Percentiles rank a stretch among this genome's conserved stretches.
Evolutionary conservation across 352 stramenopile genomes (phyloP).

Genomic region (Phytophthora pisi): DNA sequence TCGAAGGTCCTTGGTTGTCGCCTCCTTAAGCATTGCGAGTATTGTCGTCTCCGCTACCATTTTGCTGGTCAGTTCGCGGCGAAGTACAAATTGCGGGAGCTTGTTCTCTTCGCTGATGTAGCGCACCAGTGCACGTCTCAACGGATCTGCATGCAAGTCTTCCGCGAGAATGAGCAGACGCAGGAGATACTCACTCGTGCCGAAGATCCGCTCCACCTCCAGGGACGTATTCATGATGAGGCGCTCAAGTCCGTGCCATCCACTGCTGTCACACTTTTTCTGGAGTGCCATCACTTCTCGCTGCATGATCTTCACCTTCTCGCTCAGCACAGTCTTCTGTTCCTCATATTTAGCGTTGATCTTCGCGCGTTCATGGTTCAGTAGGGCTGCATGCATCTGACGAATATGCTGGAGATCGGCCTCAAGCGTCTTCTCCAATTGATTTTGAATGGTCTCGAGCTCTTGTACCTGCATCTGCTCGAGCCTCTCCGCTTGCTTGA

Average conservation of each 20-base stretch:
- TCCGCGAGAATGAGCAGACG: slow-evolving; percentile 76
- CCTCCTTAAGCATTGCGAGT: slow-evolving; percentile 64
- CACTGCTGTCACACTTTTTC: slow-evolving; percentile 51
- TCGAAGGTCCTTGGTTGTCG: slow-evolving; percentile 52
- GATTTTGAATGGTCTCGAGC: slow-evolving; percentile 46
- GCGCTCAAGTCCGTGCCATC: slow-evolving; percentile 63
- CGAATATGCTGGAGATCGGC: slow-evolving; percentile 69
- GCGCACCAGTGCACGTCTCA: slow-evolving; percentile 55
- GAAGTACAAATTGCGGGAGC: slow-evolving; percentile 68
- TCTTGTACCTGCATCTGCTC: slow-evolving; percentile 45
- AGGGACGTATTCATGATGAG: slow-evolving; percentile 54
- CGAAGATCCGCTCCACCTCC: slow-evolving; percentile 75
- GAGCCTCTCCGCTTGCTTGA: slow-evolving; percentile 44
- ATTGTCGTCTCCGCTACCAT: slow-evolving; percentile 73
- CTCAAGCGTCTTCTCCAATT: slow-evolving; percentile 57
- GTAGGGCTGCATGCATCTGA: slow-evolving; percentile 59
- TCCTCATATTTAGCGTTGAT: slow-evolving; percentile 69
- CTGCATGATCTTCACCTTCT: slow-evolving; percentile 51
- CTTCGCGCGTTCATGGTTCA: slow-evolving; percentile 67
- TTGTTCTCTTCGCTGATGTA: slow-evolving; percentile 58
- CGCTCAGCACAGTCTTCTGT: slow-evolving; percentile 41
- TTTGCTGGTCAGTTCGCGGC: slow-evolving; percentile 75
- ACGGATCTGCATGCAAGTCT: slow-evolving; percentile 64
- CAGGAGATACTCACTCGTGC: slow-evolving; percentile 71
- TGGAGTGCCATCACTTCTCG: slow-evolving; percentile 53